Base-by-base conservation (phyloP, 257 asterid genomes). In the Ajuga chamaepitys region DNA sequence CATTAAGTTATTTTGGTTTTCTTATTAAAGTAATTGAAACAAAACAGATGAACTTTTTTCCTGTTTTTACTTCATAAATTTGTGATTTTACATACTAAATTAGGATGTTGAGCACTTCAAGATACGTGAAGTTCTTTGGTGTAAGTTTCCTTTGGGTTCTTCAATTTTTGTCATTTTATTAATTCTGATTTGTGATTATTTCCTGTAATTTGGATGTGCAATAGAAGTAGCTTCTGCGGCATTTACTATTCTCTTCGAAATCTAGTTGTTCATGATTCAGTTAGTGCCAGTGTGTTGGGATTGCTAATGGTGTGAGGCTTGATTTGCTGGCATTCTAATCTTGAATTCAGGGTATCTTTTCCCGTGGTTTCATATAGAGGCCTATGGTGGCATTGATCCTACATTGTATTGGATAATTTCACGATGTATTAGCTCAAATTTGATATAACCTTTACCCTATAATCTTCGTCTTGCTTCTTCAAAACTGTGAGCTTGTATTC, bases 91-190 rank as follows among this genome's bases (percentile, higher is more conserved):
- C 57, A 21, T 26, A 2, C 62, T 66, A 4, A 57, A 58, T 73
- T 73, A 94, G 99, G 99, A 94, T 58, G 93, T 89, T 66, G 97
- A 94, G 80, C 95, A 83, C 84, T 86, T 90, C 60, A 89, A 94
- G 89, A 85, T 90, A 62, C 91, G 91, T 11, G 95, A 90, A 81
- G 97, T 86, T 74, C 93, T 94, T 44, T 88, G 87, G 70, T 90
- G 99, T 94, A 72, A 83, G 96, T 88, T 54, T 12, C 24, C 41
- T 74, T 24, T 52, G 32, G 55, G 12, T 35, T 50, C 26, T 12
- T 61, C 12, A 2, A 17, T 8, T 11, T 40, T 38, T 14, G 2
- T 0, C 4, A 5, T 14, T 61, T 26, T 38, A 1, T n/a, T 45
- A 1, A 16, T 52, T 28, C 16, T 65, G 38, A 70, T 37, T 7